phyloP scores from a whole-genome alignment of 257 asterid species.

The Solanum sitiens region DNA sequence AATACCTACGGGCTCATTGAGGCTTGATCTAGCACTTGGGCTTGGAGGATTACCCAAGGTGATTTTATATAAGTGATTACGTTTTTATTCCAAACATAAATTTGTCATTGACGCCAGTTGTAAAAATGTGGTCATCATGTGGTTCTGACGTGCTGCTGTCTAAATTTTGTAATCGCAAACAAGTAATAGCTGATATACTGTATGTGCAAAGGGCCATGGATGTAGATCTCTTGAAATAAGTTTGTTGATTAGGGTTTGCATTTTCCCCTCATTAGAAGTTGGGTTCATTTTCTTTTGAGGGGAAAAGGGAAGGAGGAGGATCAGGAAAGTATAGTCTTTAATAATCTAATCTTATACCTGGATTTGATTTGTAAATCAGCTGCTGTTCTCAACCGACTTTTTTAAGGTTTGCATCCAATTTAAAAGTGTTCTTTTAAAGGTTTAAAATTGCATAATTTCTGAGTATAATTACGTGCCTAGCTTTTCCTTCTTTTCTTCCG shows the following conservation, averaged over 20 bases:
- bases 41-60: constrained; percentile 96
- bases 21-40: constrained; percentile 89
- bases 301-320: background rate
- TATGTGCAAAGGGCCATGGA: background rate
- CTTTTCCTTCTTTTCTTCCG: background rate
- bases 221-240: background rate
- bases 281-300: background rate
- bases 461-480: background rate
- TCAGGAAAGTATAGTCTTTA: background rate
- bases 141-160: background rate
- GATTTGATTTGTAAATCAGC: background rate
- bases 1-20: constrained; percentile 83
- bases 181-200: background rate
- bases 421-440: background rate
- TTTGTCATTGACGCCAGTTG: background rate
- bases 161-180: background rate
- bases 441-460: background rate
- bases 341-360: background rate
- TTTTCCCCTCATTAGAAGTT: background rate
- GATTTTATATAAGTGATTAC: constrained; percentile 7
- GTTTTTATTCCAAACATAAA: background rate
- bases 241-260: background rate
- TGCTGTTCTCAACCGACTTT: background rate
- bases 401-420: background rate
- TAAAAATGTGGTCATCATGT: background rate